These are phyloP conservation scores for Acidiella bohemica DNA, from an alignment of 495 filamentous ascomycete genomes.

Conservation along the genomic window DNA sequence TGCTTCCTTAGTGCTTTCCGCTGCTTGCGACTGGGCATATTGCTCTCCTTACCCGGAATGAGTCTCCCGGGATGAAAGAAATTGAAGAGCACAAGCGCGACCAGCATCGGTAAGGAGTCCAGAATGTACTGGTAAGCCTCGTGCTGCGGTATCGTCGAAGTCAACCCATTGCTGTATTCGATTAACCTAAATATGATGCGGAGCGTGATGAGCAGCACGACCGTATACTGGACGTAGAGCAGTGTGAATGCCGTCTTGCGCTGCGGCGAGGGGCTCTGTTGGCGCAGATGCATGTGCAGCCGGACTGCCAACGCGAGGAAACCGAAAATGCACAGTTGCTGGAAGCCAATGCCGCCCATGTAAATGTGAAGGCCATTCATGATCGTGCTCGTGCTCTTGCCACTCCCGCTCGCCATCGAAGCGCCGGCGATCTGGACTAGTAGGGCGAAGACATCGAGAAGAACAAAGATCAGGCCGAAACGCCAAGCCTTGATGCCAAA, in stretches of 20 bases:
- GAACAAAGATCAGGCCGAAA: conserved; percentile 16
- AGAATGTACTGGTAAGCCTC: conserved; percentile 16
- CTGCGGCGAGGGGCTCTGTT: not conserved
- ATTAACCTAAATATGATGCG: conserved; percentile 18
- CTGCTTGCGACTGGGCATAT: conserved; percentile 11
- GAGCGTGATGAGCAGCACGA: conserved; percentile 13
- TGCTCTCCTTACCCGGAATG: conserved; percentile 9
- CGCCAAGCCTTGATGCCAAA: conserved; percentile 11
- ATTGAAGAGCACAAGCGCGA: conserved; percentile 13
- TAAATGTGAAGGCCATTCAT: conserved; percentile 14
- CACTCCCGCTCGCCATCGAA: conserved; percentile 5
- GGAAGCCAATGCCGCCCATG: conserved; percentile 17
- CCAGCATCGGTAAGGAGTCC: conserved; percentile 11
- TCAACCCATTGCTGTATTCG: conserved; percentile 12
- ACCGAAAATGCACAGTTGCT: conserved; percentile 13
- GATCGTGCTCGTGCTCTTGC: not conserved
- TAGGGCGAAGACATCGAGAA: conserved; percentile 13
- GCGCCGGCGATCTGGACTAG: conserved; percentile 14
- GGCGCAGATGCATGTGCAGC: conserved; percentile 10
- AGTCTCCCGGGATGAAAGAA: conserved; percentile 10
- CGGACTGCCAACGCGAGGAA: conserved; percentile 12
- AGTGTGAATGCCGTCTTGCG: not conserved
- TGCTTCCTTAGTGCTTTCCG: conserved; percentile 9
- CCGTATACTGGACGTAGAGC: conserved; percentile 12
- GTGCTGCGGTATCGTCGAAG: conserved; percentile 9